Conservation (phyloP, 2,329 filamentous ascomycete genomes). For the Zasmidium cellare region DNA sequence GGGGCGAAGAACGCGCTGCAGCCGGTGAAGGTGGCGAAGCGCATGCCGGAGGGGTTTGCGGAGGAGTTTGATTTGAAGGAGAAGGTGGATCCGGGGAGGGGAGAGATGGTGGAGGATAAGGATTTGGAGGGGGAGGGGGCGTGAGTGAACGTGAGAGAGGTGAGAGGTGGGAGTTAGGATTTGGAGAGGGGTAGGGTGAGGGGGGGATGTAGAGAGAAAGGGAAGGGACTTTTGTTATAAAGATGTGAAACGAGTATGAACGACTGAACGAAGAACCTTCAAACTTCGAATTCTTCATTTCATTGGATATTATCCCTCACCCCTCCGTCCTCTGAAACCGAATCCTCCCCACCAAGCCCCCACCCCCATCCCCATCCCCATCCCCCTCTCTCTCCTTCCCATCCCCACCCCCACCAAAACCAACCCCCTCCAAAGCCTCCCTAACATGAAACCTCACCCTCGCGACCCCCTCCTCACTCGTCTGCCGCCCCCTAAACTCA, state of each 20-base stretch:
- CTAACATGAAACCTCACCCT: not conserved
- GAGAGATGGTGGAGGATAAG: slow-evolving; percentile 17
- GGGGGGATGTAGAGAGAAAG: no score
- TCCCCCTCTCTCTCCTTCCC: not conserved
- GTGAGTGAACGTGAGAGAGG: no score
- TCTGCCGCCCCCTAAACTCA: slow-evolving; percentile 15
- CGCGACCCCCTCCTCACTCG: not conserved
- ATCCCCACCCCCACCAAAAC: not conserved
- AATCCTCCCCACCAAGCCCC: not conserved
- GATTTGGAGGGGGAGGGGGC: not conserved
- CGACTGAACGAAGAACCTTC: no score
- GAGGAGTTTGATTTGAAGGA: slow-evolving; percentile 15
- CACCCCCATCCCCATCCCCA: not conserved
- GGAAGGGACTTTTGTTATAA: no score
- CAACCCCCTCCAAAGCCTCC: not conserved
- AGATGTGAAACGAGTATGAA: no score
- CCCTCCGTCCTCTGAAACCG: not conserved
- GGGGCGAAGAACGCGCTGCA: slow-evolving; percentile 22
- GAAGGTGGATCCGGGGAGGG: slow-evolving; percentile 13
- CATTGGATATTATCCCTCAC: no score
- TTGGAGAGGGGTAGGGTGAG: no score
- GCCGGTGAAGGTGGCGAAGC: slow-evolving; percentile 23
- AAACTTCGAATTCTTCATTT: no score
- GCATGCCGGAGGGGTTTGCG: slow-evolving; percentile 22
- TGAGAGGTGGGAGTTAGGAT: no score